phyloP scores from a whole-genome alignment of 2,329 filamentous ascomycete genomes.

The Ophiocordyceps camponoti-floridani region DNA sequence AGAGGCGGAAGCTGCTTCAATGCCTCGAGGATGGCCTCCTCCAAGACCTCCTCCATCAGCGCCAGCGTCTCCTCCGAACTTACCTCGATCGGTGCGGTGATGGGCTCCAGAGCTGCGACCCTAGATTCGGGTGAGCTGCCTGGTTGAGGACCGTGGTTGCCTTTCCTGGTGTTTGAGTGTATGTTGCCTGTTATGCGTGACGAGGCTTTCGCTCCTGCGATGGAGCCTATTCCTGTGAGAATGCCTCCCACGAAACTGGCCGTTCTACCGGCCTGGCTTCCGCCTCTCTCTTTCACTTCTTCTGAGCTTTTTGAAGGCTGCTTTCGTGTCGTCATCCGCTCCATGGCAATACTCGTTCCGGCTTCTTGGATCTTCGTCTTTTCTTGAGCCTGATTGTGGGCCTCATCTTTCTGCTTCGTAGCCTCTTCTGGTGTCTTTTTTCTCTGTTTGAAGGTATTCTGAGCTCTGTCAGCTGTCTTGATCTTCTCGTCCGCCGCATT shows the following conservation, averaged over 20 bases:
- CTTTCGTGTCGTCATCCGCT: background rate
- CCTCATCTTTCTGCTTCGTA: background rate
- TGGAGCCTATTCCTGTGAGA: background rate
- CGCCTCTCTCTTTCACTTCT: background rate
- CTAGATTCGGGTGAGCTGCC: no score
- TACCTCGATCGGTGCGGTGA: background rate
- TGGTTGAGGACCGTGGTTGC: no score
- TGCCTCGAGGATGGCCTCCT: background rate
- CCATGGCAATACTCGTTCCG: background rate
- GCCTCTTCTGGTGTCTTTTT: background rate
- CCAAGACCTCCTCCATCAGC: background rate
- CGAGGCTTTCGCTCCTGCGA: background rate
- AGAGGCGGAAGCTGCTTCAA: background rate
- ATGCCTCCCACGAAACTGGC: background rate
- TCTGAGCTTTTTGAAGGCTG: background rate
- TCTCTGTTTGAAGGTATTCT: no score
- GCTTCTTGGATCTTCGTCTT: background rate
- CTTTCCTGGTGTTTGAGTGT: background rate
- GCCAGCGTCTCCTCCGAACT: background rate
- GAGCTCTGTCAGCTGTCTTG: no score
- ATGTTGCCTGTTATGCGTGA: background rate
- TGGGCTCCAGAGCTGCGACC: background rate
- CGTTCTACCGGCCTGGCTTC: background rate
- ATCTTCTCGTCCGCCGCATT: no score
- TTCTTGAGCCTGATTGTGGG: background rate